Conservation (phyloP, 768 basidiomycete species). For the Xerocomellus amylosporus region DNA sequence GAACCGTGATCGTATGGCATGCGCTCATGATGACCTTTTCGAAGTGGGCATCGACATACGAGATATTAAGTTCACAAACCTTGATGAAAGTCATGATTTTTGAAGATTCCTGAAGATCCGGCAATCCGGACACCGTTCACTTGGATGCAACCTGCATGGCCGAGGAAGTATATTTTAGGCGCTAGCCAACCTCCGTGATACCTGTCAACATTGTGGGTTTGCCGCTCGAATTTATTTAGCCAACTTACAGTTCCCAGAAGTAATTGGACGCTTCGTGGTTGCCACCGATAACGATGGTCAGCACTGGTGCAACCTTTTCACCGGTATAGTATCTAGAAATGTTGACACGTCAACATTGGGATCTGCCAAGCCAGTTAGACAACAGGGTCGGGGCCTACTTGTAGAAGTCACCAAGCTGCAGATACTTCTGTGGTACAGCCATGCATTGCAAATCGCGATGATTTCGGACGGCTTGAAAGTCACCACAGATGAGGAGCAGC, state of each 20-base stretch:
- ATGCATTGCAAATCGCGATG: slow-evolving; percentile 81
- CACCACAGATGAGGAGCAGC: slow-evolving; percentile 89
- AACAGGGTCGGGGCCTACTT: slow-evolving; percentile 42
- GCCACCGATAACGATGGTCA: slow-evolving; percentile 94
- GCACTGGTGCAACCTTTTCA: slow-evolving; percentile 71
- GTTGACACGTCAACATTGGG: neutral
- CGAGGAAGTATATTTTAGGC: slow-evolving; percentile 94
- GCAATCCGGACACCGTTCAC: slow-evolving; percentile 87
- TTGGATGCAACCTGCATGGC: slow-evolving; percentile 83
- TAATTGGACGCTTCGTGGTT: slow-evolving; percentile 98
- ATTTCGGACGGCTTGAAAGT: slow-evolving; percentile 93
- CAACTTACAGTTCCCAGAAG: slow-evolving; percentile 86
- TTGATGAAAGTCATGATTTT: slow-evolving; percentile 64
- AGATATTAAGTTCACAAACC: slow-evolving; percentile 40
- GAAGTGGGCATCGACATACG: slow-evolving; percentile 1
- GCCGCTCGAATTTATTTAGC: neutral
- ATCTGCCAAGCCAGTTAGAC: neutral
- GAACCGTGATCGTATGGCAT: slow-evolving; percentile 74
- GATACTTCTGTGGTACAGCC: slow-evolving; percentile 90
- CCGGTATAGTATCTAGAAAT: slow-evolving; percentile 80
- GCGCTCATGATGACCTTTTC: slow-evolving; percentile 71
- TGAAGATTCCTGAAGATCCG: slow-evolving; percentile 92
- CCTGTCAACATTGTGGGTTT: slow-evolving; percentile 37
- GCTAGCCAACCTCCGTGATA: slow-evolving; percentile 98
- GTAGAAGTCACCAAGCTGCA: slow-evolving; percentile 78